Percentiles rank a stretch among this genome's conserved stretches.
These are phyloP conservation scores for Mucor lusitanicus DNA, from an alignment of 371 early-diverging fungal genomes.

Conservation along the genomic window DNA sequence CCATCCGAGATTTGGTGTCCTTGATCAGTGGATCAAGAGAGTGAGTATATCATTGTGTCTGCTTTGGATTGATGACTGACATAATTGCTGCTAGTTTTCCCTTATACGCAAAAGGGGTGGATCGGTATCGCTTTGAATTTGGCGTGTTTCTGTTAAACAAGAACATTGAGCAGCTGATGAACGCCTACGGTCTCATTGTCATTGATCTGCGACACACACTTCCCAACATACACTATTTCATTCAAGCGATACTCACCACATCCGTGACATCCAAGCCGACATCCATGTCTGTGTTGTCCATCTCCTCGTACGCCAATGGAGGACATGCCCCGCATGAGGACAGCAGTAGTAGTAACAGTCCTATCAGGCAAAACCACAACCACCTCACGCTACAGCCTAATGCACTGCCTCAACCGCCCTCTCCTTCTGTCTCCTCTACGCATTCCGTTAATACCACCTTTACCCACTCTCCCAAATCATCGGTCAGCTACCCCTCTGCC, in stretches of 20 bases:
- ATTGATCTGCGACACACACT: conserved; percentile 79
- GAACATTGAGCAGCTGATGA: conserved; percentile 85
- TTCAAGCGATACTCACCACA: conserved; percentile 62
- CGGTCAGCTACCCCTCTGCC: conserved; percentile 24
- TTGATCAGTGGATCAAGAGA: conserved; percentile 53
- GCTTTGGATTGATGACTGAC: background rate
- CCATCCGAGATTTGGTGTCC: conserved; percentile 69
- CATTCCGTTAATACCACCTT: conserved; percentile 21
- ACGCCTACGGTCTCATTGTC: conserved; percentile 70
- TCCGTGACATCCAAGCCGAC: conserved; percentile 48
- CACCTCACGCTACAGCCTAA: conserved; percentile 25
- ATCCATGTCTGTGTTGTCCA: conserved; percentile 49
- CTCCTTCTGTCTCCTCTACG: conserved; percentile 19
- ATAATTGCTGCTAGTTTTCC: conserved; percentile 67
- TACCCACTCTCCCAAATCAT: conserved; percentile 23
- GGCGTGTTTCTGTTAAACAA: conserved; percentile 86
- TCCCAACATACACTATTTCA: conserved; percentile 72
- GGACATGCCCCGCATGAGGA: conserved; percentile 3
- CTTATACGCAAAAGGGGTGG: conserved; percentile 70
- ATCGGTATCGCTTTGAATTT: conserved; percentile 77
- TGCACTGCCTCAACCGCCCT: conserved; percentile 11
- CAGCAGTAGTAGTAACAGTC: conserved; percentile 3
- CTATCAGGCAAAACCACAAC: conserved; percentile 16
- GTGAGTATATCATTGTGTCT: conserved; percentile 36
- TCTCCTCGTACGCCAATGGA: conserved; percentile 45